phyloP scores from a whole-genome alignment of 345 rosid genomes.

The Arabidopsis suecica region DNA sequence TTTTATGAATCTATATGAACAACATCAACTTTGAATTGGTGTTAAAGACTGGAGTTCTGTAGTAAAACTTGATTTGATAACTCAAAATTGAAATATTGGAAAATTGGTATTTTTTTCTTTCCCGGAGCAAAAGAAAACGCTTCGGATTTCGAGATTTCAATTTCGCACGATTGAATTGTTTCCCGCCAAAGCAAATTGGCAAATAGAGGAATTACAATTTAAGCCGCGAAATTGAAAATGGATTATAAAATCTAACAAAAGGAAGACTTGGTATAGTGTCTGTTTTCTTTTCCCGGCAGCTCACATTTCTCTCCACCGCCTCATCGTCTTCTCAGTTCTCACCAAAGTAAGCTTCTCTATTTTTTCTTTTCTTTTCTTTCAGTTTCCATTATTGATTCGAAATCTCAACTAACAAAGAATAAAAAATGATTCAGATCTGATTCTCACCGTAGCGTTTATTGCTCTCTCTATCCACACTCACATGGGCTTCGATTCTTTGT shows the following conservation, averaged over 20 bases:
- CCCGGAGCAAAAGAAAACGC: neutral
- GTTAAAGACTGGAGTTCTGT: no score
- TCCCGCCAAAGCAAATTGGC: conserved; percentile 34
- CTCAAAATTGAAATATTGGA: no score
- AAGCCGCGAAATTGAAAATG: conserved; percentile 11
- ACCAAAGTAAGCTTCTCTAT: neutral
- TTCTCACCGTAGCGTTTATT: neutral
- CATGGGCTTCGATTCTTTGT: neutral
- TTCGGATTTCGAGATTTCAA: neutral
- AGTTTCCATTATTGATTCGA: neutral
- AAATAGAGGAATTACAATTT: conserved; percentile 24
- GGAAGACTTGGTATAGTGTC: neutral
- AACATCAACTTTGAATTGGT: no score
- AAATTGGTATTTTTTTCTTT: no score
- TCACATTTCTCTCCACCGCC: conserved; percentile 2
- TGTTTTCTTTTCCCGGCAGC: neutral
- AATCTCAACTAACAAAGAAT: neutral
- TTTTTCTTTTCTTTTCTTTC: neutral
- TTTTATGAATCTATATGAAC: no score
- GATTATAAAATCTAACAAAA: neutral
- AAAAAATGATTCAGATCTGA: neutral
- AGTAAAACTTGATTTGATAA: no score
- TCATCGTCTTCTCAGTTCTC: neutral
- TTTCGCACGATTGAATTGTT: neutral
- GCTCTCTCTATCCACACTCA: neutral